These are phyloP conservation scores for Aureobasidium lini DNA, from an alignment of 2,329 filamentous ascomycete genomes.

Conservation along the genomic window DNA sequence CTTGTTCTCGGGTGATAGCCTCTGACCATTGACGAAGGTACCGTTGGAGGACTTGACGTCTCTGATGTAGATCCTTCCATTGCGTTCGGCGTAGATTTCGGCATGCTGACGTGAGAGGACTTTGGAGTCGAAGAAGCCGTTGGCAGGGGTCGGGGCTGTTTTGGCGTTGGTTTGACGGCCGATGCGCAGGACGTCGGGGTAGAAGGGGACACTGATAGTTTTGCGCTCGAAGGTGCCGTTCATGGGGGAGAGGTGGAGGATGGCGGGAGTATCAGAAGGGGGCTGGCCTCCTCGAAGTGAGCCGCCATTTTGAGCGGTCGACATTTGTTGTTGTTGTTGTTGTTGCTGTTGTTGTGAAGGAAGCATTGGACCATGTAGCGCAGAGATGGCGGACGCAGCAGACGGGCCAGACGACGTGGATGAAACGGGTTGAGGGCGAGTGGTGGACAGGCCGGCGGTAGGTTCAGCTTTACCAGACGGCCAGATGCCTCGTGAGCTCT, in stretches of 20 bases:
- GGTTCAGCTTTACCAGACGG: slow-evolving; percentile 59
- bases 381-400: slow-evolving; percentile 55
- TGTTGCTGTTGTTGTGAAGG: slow-evolving; percentile 47
- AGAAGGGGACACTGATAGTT: slow-evolving; percentile 86
- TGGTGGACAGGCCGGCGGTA: slow-evolving; percentile 54
- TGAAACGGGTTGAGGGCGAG: slow-evolving; percentile 54
- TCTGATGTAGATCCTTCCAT: slow-evolving; percentile 86
- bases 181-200: slow-evolving; percentile 88
- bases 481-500: slow-evolving; percentile 52
- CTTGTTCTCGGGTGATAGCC: slow-evolving; percentile 85
- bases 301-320: slow-evolving; percentile 55
- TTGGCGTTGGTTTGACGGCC: slow-evolving; percentile 96
- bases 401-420: slow-evolving; percentile 51
- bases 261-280: slow-evolving; percentile 57
- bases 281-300: slow-evolving; percentile 13
- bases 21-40: slow-evolving; percentile 90
- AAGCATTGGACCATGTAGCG: slow-evolving; percentile 55
- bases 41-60: slow-evolving; percentile 99
- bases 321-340: slow-evolving; percentile 40
- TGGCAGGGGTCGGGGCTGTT: slow-evolving; percentile 80
- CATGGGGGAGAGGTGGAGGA: slow-evolving; percentile 79
- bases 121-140: slow-evolving; percentile 97
- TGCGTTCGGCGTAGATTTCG: slow-evolving; percentile 76
- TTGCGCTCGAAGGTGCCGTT: slow-evolving; percentile 97
- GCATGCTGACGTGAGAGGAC: slow-evolving; percentile 93